These are phyloP conservation scores for Exophiala bonariae DNA, from an alignment of 2,329 filamentous ascomycete species.

Conservation along the genomic window DNA sequence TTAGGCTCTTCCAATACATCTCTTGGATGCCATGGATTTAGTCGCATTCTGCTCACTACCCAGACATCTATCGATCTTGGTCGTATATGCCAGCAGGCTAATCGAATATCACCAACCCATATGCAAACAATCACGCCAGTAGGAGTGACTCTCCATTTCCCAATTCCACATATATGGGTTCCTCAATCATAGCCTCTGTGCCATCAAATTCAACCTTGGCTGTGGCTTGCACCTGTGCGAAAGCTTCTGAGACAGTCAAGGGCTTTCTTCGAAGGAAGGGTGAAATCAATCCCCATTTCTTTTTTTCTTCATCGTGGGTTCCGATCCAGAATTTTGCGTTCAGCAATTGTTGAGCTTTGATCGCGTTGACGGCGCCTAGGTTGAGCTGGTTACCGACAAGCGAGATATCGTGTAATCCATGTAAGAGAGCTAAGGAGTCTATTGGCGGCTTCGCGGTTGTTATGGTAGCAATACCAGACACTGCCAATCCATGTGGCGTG, in stretches of 20 bases:
- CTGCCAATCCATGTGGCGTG: slow-evolving; percentile 62
- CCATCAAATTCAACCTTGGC: slow-evolving; percentile 30
- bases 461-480: slow-evolving; percentile 47
- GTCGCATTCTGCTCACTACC: too few relatives aligned
- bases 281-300: slow-evolving; percentile 18
- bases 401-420: slow-evolving; percentile 65
- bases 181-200: slow-evolving; percentile 38
- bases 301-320: slow-evolving; percentile 52
- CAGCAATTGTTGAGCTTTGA: slow-evolving; percentile 54
- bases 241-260: slow-evolving; percentile 39
- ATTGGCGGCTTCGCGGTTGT: slow-evolving; percentile 47
- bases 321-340: slow-evolving; percentile 63
- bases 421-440: slow-evolving; percentile 58
- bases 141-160: slow-evolving; percentile 58
- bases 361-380: slow-evolving; percentile 62
- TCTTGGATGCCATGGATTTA: too few relatives aligned
- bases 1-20: too few relatives aligned
- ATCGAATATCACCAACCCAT: too few relatives aligned
- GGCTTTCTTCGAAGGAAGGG: slow-evolving; percentile 46
- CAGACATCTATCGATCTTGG: too few relatives aligned
- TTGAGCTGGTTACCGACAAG: slow-evolving; percentile 59
- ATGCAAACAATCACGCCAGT: slow-evolving; percentile 36
- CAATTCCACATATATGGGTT: slow-evolving; percentile 53
- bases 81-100: too few relatives aligned
- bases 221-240: slow-evolving; percentile 43